A percentile compares a stretch with the other conserved stretches of the same genome.
phyloP scores from a whole-genome alignment of 495 filamentous ascomycete genomes.

The Schizothecium vesticola region DNA sequence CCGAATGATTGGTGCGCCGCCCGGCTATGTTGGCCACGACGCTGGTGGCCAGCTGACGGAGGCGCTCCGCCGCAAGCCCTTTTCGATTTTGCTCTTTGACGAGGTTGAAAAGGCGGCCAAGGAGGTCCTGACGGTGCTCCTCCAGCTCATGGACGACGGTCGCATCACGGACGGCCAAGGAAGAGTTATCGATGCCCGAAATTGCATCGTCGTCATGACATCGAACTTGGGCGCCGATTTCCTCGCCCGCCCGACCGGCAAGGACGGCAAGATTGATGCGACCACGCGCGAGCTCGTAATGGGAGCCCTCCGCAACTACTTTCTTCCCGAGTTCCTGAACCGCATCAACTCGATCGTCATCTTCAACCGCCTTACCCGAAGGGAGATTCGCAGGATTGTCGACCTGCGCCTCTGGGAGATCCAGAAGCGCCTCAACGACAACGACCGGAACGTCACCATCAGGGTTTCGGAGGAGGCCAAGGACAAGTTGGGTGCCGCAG shows the following conservation, averaged over 20 bases:
- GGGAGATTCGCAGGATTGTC: constrained; percentile 92
- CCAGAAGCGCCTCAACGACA: constrained; percentile 76
- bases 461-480: constrained; percentile 73
- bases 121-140: constrained; percentile 90
- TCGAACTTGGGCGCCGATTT: constrained; percentile 94
- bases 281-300: constrained; percentile 85
- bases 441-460: constrained; percentile 76
- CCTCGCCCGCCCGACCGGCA: constrained; percentile 68
- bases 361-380: constrained; percentile 89
- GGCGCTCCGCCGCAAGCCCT: constrained; percentile 83
- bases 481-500: constrained; percentile 80
- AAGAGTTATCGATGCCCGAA: constrained; percentile 85
- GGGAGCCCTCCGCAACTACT: constrained; percentile 83
- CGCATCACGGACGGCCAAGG: constrained; percentile 98
- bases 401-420: constrained; percentile 85
- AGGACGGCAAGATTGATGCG: constrained; percentile 81
- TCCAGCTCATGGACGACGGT: constrained; percentile 98
- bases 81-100: constrained; percentile 96
- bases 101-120: constrained; percentile 98
- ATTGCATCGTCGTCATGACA: constrained; percentile 99
- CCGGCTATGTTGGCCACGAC: constrained; percentile 95
- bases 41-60: constrained; percentile 95
- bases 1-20: constrained; percentile 95
- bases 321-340: constrained; percentile 97
- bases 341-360: constrained; percentile 93